Conservation (phyloP, 31 red algal genomes). For the Bonnemaisonia californica region DNA sequence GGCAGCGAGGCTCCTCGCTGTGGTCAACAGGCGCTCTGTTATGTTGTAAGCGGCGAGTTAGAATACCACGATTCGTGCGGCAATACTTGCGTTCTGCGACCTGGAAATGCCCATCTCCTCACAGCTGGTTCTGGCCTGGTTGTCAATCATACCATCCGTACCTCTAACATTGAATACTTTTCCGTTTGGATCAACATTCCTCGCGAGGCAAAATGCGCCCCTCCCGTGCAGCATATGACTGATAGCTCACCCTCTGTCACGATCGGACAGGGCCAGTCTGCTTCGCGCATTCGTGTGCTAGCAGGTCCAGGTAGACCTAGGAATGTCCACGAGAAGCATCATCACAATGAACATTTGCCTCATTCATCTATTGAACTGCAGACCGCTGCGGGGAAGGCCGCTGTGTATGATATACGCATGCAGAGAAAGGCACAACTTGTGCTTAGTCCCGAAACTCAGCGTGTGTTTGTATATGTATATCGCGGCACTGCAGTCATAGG, state of each 20-base stretch:
- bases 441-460: conserved; percentile 41
- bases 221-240: conserved; percentile 22
- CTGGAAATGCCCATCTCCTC: conserved; percentile 26
- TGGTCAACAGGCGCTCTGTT: conserved; percentile 47
- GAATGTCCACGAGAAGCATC: too few relatives aligned
- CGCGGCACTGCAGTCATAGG: conserved; percentile 40
- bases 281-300: conserved; percentile 41
- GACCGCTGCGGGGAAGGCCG: conserved; percentile 46
- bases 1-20: conserved; percentile 45
- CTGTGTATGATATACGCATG: conserved; percentile 58
- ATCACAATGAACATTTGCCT: not conserved
- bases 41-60: conserved; percentile 34
- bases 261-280: conserved; percentile 32
- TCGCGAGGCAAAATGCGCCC: conserved; percentile 10
- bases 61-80: conserved; percentile 34
- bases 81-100: conserved; percentile 14
- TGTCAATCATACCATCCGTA: conserved; percentile 29
- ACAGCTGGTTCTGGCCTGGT: conserved; percentile 56
- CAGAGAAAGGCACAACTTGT: conserved; percentile 53
- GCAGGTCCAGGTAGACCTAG: conserved; percentile 34
- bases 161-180: conserved; percentile 43
- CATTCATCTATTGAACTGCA: conserved; percentile 36
- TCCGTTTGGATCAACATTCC: conserved; percentile 66
- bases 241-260: conserved; percentile 8
- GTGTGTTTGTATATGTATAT: conserved; percentile 57